Base-by-base conservation (phyloP, 2,329 filamentous ascomycete species). In the Endothia cerciana region DNA sequence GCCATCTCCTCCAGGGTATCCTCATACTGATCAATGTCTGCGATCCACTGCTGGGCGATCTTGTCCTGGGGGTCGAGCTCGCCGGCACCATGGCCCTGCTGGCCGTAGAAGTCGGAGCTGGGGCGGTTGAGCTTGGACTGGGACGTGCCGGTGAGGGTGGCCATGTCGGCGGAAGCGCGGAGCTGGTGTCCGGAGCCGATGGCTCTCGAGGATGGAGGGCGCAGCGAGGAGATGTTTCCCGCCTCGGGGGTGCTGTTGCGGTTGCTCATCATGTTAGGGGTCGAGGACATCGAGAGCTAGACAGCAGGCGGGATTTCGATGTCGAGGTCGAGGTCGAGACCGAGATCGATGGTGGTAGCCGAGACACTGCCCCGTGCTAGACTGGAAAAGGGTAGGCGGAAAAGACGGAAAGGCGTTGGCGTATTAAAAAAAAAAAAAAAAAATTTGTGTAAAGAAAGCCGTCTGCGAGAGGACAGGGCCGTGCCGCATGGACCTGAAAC, bases 1-100 rank as follows among this genome's bases (percentile, higher is more conserved):
- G 95, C 95, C 95, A 99, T 99, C 77, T 99, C 95, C 79, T 98
- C 95, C 74, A 99, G 80, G 1, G 95, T 99, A n/a, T 90, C 97
- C 83, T 99, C 95, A 74, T 97, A 97, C 78, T 98, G 94, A 77
- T 99, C 95, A 72, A 99, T 98, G 74, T 99, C 95, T 64, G 94
- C 93, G 73, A 99, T 94, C 95, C 95, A 99, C 79, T 99, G 94
- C 81, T 97, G 94, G 60, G 94, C 93, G 70, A 94, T 91, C 79
- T 94, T 94, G 77, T 98, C 95, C 77, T 95, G 89, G 11, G 91
- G 88, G 78, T 98, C 95, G 69, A 81, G 79, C 64, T 97, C 94
- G 25, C 86, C 80, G 72, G 85, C 88, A 71, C 83, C 86, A 68
- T 92, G 89, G 73, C 83, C 85, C 53, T 86, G 81, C 74, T 91